Conservation (phyloP, 2,329 filamentous ascomycete genomes). For the Penicillium glabrum region DNA sequence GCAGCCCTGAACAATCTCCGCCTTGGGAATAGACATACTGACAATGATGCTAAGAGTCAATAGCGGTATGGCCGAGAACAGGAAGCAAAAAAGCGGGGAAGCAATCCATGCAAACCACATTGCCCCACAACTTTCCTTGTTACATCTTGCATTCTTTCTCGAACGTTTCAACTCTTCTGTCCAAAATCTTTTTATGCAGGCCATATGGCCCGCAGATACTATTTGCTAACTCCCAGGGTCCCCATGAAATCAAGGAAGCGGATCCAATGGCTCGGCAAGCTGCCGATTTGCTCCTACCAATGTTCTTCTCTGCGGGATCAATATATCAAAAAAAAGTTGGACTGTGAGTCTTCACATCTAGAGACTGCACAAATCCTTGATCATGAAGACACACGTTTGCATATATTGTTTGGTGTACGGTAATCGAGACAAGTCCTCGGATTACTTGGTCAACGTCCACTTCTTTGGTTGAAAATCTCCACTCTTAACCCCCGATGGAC, state of each 20-base stretch:
- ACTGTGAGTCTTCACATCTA: too few relatives aligned
- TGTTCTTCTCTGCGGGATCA: not conserved
- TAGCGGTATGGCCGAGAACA: too few relatives aligned
- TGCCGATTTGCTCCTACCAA: not conserved
- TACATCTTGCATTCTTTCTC: too few relatives aligned
- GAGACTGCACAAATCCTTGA: too few relatives aligned
- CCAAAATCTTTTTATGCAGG: not conserved
- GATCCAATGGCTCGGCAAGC: not conserved
- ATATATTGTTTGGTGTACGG: too few relatives aligned
- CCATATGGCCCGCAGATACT: not conserved
- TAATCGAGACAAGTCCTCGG: too few relatives aligned
- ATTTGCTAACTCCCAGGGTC: constrained; percentile 10
- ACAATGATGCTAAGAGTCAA: not conserved
- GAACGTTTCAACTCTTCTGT: too few relatives aligned
- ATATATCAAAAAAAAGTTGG: too few relatives aligned
- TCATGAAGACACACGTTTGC: too few relatives aligned
- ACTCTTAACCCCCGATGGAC: not conserved
- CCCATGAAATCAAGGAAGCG: constrained; percentile 6
- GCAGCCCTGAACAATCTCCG: constrained; percentile 26
- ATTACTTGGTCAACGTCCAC: too few relatives aligned
- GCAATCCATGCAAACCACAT: too few relatives aligned
- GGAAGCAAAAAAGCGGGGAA: not conserved
- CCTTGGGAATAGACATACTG: not conserved
- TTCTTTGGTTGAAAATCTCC: not conserved
- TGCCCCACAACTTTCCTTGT: too few relatives aligned